Conservation (phyloP, 1,139 yeast species). For the Kodamaea sp. region DNA sequence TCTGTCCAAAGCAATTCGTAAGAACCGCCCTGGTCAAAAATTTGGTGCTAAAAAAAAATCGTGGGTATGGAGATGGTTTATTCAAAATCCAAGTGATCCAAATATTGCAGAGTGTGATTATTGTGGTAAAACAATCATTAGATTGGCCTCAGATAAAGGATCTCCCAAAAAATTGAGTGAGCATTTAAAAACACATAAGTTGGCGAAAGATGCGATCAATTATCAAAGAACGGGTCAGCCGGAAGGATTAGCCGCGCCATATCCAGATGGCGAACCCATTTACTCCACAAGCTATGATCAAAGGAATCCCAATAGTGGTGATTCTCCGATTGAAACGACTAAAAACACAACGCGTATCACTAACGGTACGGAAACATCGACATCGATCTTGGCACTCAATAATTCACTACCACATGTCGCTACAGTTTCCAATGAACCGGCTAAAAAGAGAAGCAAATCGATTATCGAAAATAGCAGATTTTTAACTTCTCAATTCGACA, state of each 20-base stretch:
- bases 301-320: no score
- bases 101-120: slow-evolving; percentile 53
- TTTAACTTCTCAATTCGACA: slow-evolving; percentile 37
- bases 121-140: slow-evolving; percentile 47
- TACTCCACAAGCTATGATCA: no score
- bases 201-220: slow-evolving; percentile 36
- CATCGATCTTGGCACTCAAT: no score
- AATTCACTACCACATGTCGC: slow-evolving; percentile 24
- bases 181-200: slow-evolving; percentile 54
- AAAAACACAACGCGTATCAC: no score
- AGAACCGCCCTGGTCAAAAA: slow-evolving; percentile 29
- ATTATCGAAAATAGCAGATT: slow-evolving; percentile 17
- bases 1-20: slow-evolving; percentile 14
- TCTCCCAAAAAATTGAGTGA: slow-evolving; percentile 58
- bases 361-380: no score
- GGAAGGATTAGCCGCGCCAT: no score
- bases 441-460: slow-evolving; percentile 24
- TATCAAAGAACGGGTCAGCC: slow-evolving; percentile 22
- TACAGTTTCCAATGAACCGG: slow-evolving; percentile 33
- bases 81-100: slow-evolving; percentile 46
- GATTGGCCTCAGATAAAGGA: slow-evolving; percentile 54
- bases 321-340: no score
- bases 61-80: slow-evolving; percentile 64
- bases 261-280: no score
- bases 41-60: slow-evolving; percentile 58